Evolutionary conservation across 2,329 filamentous ascomycete species (phyloP).

Genomic region (Arthroderma sp.): DNA sequence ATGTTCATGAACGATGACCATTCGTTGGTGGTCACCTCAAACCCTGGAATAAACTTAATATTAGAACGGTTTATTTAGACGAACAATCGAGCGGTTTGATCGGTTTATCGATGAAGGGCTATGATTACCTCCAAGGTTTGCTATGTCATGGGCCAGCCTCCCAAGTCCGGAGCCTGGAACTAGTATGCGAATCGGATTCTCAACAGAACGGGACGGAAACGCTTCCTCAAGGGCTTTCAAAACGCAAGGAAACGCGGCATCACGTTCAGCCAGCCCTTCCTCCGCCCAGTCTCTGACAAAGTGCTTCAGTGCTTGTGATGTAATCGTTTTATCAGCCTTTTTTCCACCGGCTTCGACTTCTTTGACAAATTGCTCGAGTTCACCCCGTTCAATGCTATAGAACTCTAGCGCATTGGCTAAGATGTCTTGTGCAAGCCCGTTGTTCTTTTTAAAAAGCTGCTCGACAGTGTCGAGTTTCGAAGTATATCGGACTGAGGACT

Average conservation of each 20-base stretch:
- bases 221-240: constrained; percentile 15
- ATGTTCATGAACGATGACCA: constrained; percentile 47
- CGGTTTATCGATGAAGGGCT: neutral
- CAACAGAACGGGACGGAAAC: constrained; percentile 4
- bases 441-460: constrained; percentile 33
- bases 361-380: constrained; percentile 33
- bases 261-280: constrained; percentile 36
- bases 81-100: neutral
- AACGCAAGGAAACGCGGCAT: constrained; percentile 26
- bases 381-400: constrained; percentile 33
- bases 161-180: constrained; percentile 43
- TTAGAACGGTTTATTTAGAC: neutral
- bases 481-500: constrained; percentile 44
- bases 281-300: constrained; percentile 45
- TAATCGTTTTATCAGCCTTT: constrained; percentile 34
- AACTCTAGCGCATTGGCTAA: constrained; percentile 34
- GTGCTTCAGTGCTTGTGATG: constrained; percentile 44
- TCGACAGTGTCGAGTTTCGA: constrained; percentile 39
- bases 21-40: constrained; percentile 44
- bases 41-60: constrained; percentile 20
- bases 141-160: constrained; percentile 40
- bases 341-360: constrained; percentile 25
- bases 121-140: constrained; percentile 27
- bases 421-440: constrained; percentile 35
- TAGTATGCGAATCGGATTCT: constrained; percentile 28